Base-by-base conservation (phyloP, 2,329 filamentous ascomycete genomes). In the Ophiocordyceps unilateralis region DNA sequence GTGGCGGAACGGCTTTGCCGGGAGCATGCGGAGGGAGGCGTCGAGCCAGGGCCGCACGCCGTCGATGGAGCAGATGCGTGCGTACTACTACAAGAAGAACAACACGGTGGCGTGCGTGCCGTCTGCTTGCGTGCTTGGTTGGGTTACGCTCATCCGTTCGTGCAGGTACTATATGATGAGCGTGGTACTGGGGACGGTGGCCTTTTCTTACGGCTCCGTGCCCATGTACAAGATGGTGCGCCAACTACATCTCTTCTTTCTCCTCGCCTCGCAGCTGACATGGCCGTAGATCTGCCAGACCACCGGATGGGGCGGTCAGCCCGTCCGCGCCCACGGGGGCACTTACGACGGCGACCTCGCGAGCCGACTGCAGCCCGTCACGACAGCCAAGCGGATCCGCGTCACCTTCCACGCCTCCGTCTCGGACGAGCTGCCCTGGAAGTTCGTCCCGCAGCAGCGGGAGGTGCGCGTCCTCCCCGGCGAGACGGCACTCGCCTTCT, bases 381-480 rank as follows among this genome's bases (percentile, higher is more conserved):
- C 77, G 17, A 71, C 77, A 51, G 82, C 84, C 46, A 83, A 83
- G 51, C 83, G 91, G 43, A 81, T 98, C 54, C 83, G 86, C 47
- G 89, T 98, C 50, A 96, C 88, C 22, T 98, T 98, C 73, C 91
- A 87, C 57, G 84, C 88, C 40, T 93, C 86, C 23, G 88, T 95
- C 1, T 96, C 89, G 1, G 91, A 96, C 58, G 79, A 94, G 1
- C 72, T 98, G 23, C 88, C 89, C 1, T 98, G 91, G 91, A 95
- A 95, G 60, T 98, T 98, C 62, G 78, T 78, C 2, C 91, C 91
- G 1, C 91, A 98, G 63, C 91, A 98, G 67, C 83, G 89, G 45
- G 91, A 98, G 67, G 91, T 98, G 42, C 78, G 86, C 44, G 89
- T 98, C 1, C 70, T 96, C 2, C 93, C 91, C 0, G 93, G 93